Conservation (phyloP, 1,284 basidiomycete genomes). For the Mycena sp. region DNA sequence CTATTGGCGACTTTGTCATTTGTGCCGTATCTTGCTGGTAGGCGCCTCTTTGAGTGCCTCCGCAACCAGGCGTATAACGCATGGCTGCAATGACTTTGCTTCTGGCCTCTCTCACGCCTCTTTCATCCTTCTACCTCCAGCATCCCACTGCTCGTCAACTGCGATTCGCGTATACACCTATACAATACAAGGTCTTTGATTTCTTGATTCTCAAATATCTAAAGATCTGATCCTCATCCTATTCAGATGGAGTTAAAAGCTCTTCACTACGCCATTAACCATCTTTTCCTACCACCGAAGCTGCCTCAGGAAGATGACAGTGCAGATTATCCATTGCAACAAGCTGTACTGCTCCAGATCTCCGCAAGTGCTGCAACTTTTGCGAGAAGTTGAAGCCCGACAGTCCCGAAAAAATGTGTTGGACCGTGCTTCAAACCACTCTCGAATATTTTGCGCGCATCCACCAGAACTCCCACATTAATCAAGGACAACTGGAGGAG, state of each 20-base stretch:
- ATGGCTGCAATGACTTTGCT: too few relatives aligned
- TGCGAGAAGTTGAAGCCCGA: neutral
- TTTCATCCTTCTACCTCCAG: too few relatives aligned
- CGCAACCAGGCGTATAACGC: too few relatives aligned
- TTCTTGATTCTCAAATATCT: too few relatives aligned
- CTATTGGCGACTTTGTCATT: too few relatives aligned
- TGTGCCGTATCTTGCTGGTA: too few relatives aligned
- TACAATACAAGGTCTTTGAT: too few relatives aligned
- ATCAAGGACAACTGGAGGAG: neutral
- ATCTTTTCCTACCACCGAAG: constrained; percentile 51
- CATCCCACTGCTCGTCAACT: too few relatives aligned
- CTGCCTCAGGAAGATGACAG: constrained; percentile 49
- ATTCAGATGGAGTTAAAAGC: neutral
- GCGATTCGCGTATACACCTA: too few relatives aligned
- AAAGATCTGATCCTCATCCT: neutral
- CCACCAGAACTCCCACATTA: neutral
- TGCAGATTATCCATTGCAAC: constrained; percentile 30
- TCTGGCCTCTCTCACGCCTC: too few relatives aligned
- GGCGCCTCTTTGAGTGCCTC: too few relatives aligned
- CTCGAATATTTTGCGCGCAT: constrained; percentile 31
- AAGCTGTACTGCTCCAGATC: constrained; percentile 35
- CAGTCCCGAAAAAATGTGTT: constrained; percentile 19
- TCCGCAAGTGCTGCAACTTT: constrained; percentile 23
- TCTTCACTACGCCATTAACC: constrained; percentile 46
- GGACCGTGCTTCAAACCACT: constrained; percentile 38